Conservation (phyloP, 108 stramenopile genomes). For the Mediolabrus comicus region DNA sequence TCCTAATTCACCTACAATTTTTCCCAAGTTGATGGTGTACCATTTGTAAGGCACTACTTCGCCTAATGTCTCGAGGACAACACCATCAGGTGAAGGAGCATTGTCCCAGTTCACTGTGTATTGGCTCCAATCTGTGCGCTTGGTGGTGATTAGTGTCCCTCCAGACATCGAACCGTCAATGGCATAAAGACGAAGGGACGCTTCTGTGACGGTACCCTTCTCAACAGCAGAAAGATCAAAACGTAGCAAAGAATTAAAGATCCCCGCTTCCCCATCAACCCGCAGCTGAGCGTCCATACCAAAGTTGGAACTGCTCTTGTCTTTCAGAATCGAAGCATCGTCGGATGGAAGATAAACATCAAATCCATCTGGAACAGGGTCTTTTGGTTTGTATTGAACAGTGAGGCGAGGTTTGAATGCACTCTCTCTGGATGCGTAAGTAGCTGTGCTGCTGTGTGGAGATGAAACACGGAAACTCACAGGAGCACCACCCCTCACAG, state of each 20-base stretch:
- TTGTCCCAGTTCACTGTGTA: constrained; percentile 26
- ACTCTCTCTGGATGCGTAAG: constrained; percentile 41
- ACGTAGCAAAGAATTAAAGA: constrained; percentile 34
- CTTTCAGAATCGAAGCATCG: constrained; percentile 37
- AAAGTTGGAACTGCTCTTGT: constrained; percentile 23
- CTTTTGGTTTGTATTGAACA: constrained; percentile 26
- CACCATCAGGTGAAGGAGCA: constrained; percentile 33
- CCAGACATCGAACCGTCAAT: constrained; percentile 44
- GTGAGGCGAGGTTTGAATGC: constrained; percentile 30
- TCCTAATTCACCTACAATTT: constrained; percentile 16
- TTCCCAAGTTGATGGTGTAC: constrained; percentile 34
- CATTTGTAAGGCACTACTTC: constrained; percentile 36
- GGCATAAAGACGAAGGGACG: constrained; percentile 41
- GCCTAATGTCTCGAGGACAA: constrained; percentile 26
- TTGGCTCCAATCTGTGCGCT: constrained; percentile 28
- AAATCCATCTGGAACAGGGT: constrained; percentile 23
- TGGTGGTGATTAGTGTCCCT: constrained; percentile 29
- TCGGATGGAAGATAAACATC: constrained; percentile 25
- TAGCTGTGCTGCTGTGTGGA: constrained; percentile 31
- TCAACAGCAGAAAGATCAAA: constrained; percentile 39
- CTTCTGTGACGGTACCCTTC: constrained; percentile 28
- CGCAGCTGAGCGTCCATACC: constrained; percentile 28
- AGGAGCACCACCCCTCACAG: constrained; percentile 35
- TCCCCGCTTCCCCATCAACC: constrained; percentile 30
- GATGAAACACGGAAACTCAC: constrained; percentile 46